Conservation (phyloP, 495 filamentous ascomycete genomes). For the Penicillium atrosanguineum region DNA sequence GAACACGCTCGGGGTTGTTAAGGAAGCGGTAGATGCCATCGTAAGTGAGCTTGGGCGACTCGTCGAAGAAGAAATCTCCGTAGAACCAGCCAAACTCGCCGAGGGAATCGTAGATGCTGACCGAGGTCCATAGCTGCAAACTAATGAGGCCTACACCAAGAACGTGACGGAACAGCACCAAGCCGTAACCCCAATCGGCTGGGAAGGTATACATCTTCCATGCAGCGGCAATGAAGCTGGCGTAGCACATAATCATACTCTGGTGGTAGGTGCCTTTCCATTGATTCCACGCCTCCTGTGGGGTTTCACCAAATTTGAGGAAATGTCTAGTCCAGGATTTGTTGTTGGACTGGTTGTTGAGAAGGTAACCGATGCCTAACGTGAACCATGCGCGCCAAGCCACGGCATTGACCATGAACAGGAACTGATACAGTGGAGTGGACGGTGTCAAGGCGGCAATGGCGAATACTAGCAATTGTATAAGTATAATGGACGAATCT, state of each 20-base stretch:
- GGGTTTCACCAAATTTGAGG: constrained; percentile 89
- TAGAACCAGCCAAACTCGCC: constrained; percentile 99
- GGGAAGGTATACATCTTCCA: constrained; percentile 96
- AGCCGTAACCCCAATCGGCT: constrained; percentile 77
- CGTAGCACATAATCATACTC: constrained; percentile 84
- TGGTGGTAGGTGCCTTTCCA: constrained; percentile 97
- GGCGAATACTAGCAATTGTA: constrained; percentile 68
- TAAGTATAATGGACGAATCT: constrained; percentile 73
- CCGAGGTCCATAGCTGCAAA: constrained; percentile 87
- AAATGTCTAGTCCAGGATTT: constrained; percentile 97
- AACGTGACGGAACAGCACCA: constrained; percentile 82
- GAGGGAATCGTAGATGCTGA: constrained; percentile 93
- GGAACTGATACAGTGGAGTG: constrained; percentile 65
- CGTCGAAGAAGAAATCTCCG: constrained; percentile 92
- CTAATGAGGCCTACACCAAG: constrained; percentile 76
- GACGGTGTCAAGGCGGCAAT: constrained; percentile 75
- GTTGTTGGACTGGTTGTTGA: constrained; percentile 79
- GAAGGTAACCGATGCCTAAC: constrained; percentile 79
- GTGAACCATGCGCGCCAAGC: constrained; percentile 91
- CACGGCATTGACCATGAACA: constrained; percentile 80
- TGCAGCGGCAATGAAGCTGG: constrained; percentile 82
- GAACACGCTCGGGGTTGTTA: constrained; percentile 93
- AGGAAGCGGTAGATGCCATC: constrained; percentile 96
- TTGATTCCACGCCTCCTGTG: constrained; percentile 90
- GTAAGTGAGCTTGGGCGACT: constrained; percentile 83